These are phyloP conservation scores for Tinospora cordifolia DNA, from an alignment of 164 flowering plant species.

Conservation along the genomic window DNA sequence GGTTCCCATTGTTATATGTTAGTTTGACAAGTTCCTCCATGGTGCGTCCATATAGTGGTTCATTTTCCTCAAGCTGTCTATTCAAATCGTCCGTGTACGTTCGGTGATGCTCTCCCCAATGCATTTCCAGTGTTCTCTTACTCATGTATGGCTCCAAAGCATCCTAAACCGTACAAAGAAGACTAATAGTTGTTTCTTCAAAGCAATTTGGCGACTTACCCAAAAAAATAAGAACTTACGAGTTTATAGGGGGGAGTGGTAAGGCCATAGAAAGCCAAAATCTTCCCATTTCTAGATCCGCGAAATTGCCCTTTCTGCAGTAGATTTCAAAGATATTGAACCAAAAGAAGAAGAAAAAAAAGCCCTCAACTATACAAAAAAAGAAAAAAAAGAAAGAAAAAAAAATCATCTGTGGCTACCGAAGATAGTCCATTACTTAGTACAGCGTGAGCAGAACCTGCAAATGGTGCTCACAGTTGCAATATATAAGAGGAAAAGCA, in stretches of 20 bases:
- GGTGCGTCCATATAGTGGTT: constrained; percentile 64
- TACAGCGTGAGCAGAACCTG: too few relatives aligned
- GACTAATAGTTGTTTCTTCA: not conserved
- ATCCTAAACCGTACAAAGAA: constrained; percentile 39
- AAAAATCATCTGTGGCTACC: not conserved
- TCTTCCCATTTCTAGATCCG: constrained; percentile 10
- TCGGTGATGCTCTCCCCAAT: constrained; percentile 82
- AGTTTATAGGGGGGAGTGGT: constrained; percentile 75
- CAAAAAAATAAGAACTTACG: constrained; percentile 35
- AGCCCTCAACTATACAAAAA: not conserved
- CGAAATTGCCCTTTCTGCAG: constrained; percentile 8
- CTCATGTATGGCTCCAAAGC: constrained; percentile 95
- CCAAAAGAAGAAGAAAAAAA: not conserved
- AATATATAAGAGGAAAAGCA: too few relatives aligned
- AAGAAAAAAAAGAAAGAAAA: not conserved
- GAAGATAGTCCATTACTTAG: too few relatives aligned
- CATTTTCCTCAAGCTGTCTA: constrained; percentile 59
- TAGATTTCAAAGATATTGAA: not conserved
- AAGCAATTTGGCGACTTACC: not conserved
- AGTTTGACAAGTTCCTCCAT: constrained; percentile 77
- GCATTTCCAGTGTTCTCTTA: constrained; percentile 63
- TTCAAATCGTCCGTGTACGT: constrained; percentile 67
- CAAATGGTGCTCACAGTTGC: too few relatives aligned
- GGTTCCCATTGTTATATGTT: constrained; percentile 89
- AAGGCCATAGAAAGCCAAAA: constrained; percentile 56